phyloP scores from a whole-genome alignment of 148 eudicot genomes.

The Rhododendron griersonianum region DNA sequence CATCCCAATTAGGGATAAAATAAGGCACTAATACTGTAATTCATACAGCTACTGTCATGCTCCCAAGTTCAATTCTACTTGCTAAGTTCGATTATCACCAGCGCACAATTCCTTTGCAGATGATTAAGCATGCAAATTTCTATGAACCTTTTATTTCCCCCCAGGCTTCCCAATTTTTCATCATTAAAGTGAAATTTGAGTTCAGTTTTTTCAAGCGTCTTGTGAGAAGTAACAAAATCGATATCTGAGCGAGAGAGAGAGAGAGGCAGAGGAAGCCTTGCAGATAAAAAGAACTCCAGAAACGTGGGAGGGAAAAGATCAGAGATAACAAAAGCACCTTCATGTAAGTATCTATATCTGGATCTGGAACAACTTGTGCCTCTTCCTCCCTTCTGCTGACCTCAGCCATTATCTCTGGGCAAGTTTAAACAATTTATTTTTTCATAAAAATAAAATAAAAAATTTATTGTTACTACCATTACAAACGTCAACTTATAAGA shows the following conservation, averaged over 20 bases:
- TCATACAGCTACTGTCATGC: background rate
- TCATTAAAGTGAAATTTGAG: background rate
- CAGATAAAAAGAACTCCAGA: no score
- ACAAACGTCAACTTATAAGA: background rate
- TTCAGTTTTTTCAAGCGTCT: background rate
- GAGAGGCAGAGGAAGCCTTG: background rate
- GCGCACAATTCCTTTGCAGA: background rate
- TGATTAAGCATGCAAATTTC: background rate
- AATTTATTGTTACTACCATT: background rate
- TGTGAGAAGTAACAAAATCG: background rate
- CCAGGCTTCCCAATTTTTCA: background rate
- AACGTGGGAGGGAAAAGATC: background rate
- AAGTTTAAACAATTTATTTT: background rate
- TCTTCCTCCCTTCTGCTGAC: slow-evolving; percentile 73
- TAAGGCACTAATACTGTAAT: background rate
- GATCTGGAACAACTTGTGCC: slow-evolving; percentile 67
- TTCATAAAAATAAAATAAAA: background rate
- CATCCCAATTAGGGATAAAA: background rate
- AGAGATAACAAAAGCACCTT: slow-evolving; percentile 39
- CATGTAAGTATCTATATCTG: slow-evolving; percentile 70
- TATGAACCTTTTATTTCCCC: background rate
- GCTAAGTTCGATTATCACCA: background rate
- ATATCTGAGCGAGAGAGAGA: background rate
- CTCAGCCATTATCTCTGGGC: slow-evolving; percentile 47
- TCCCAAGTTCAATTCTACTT: background rate